A percentile compares a stretch with the other conserved stretches of the same genome.
These are phyloP conservation scores for Psidium friedrichsthalianum DNA, from an alignment of 345 rosid genomes.

Conservation along the genomic window DNA sequence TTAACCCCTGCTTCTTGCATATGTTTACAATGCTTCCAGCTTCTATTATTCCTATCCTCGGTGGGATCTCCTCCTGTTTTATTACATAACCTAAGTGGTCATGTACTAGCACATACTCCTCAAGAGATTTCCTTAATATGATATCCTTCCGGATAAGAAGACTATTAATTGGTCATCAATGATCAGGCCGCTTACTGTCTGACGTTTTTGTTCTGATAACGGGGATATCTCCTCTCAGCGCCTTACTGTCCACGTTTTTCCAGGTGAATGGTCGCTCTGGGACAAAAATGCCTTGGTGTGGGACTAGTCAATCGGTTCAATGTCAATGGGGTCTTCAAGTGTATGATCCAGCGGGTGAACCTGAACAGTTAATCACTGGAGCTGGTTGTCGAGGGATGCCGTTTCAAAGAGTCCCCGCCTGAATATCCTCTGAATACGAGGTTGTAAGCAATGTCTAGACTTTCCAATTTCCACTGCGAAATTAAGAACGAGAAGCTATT, in stretches of 20 bases:
- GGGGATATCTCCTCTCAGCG: not conserved
- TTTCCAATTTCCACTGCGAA: too few relatives aligned
- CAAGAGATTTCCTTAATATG: not conserved
- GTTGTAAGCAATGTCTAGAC: slow-evolving; percentile 6
- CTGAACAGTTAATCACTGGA: slow-evolving; percentile 65
- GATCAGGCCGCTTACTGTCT: not conserved
- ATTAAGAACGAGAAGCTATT: not conserved
- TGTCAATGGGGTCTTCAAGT: slow-evolving; percentile 39
- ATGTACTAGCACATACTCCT: not conserved
- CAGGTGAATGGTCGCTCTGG: slow-evolving; percentile 77
- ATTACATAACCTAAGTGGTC: not conserved
- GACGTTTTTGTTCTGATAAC: too few relatives aligned
- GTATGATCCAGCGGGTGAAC: slow-evolving; percentile 71
- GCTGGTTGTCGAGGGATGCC: slow-evolving; percentile 85
- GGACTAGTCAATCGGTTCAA: slow-evolving; percentile 48
- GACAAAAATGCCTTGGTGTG: slow-evolving; percentile 52
- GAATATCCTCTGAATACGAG: slow-evolving; percentile 45
- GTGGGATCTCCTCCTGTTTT: not conserved
- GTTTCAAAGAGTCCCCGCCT: slow-evolving; percentile 67
- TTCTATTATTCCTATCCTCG: not conserved
- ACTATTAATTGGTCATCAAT: not conserved
- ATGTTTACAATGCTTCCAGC: not conserved
- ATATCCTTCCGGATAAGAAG: not conserved
- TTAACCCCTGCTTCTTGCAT: too few relatives aligned
- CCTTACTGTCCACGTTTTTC: too few relatives aligned